A percentile compares a stretch with the other conserved stretches of the same genome.
Evolutionary conservation across 2,329 filamentous ascomycete species (phyloP).

Genomic region (Cadophora sp.): DNA sequence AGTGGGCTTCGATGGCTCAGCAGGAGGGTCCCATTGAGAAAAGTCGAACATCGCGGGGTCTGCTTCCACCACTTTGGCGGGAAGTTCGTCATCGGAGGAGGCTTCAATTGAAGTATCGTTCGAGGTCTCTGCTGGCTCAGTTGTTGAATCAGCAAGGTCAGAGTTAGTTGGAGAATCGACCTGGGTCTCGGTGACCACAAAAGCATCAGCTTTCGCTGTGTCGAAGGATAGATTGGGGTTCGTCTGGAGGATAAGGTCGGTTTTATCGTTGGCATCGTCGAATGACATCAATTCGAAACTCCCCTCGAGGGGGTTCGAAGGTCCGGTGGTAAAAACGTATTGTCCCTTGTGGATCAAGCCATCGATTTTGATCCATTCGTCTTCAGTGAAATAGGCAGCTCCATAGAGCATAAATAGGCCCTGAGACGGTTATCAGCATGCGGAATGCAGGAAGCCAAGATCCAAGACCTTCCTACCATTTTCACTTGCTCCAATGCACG

Average conservation of each 20-base stretch:
- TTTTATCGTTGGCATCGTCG: slow-evolving; percentile 28
- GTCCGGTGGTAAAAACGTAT: slow-evolving; percentile 41
- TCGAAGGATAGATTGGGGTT: slow-evolving; percentile 14
- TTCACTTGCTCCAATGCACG: slow-evolving; percentile 38
- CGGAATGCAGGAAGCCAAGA: slow-evolving; percentile 1
- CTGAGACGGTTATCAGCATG: slow-evolving; percentile 23
- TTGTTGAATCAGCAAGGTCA: slow-evolving; percentile 17
- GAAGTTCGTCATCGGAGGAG: slow-evolving; percentile 29
- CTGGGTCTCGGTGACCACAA: slow-evolving; percentile 18
- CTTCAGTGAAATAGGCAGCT: slow-evolving; percentile 42
- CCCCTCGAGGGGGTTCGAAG: slow-evolving; percentile 34
- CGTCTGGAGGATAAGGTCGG: slow-evolving; percentile 16
- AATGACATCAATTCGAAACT: slow-evolving; percentile 37
- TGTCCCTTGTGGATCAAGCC: slow-evolving; percentile 41
- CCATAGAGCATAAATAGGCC: slow-evolving; percentile 40
- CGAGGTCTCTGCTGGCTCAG: slow-evolving; percentile 22
- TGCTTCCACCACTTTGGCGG: slow-evolving; percentile 8
- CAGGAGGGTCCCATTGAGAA: slow-evolving; percentile 12
- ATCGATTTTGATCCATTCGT: slow-evolving; percentile 44
- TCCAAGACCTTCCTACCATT: slow-evolving; percentile 30
- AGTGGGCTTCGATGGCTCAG: neutral
- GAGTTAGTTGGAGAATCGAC: slow-evolving; percentile 22
- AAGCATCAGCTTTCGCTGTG: slow-evolving; percentile 15
- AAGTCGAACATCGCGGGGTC: slow-evolving; percentile 25
- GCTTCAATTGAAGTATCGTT: slow-evolving; percentile 30